A percentile compares a stretch with the other conserved stretches of the same genome.
phyloP scores from a whole-genome alignment of 176 grass and related monocot species.

The Cocos nucifera region DNA sequence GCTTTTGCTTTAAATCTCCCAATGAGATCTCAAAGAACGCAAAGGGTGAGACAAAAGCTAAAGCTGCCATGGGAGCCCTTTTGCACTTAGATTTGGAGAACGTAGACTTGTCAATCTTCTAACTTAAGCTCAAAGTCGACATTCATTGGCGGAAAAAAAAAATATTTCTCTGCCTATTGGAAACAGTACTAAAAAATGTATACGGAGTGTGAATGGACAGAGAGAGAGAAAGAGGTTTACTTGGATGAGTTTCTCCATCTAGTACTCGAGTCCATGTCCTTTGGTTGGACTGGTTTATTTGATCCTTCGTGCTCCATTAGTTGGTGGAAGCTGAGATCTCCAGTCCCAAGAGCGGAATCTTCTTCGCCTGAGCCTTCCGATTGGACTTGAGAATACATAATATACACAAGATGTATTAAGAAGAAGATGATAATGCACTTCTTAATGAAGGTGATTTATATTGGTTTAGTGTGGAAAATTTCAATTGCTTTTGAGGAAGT shows the following conservation, averaged over 20 bases:
- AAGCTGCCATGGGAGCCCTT: slow-evolving; percentile 8
- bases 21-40: slow-evolving; percentile 4
- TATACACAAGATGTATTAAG: too few species aligned
- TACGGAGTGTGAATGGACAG: too few species aligned
- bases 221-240: slow-evolving; percentile 1
- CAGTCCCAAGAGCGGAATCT: background rate
- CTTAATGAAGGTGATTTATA: background rate
- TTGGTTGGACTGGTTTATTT: background rate
- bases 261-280: background rate
- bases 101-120: background rate
- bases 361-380: slow-evolving; percentile 16
- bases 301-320: background rate
- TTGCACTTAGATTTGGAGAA: slow-evolving; percentile 2
- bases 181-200: too few species aligned
- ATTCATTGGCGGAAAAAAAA: too few species aligned
- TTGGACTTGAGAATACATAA: slow-evolving; percentile 3
- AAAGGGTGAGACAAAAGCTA: background rate
- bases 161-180: too few species aligned
- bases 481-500: background rate
- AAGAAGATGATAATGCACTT: too few species aligned
- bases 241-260: slow-evolving; percentile 5
- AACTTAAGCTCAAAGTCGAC: background rate
- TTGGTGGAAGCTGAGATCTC: background rate
- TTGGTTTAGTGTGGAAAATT: background rate
- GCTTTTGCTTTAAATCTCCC: slow-evolving; percentile 12